Evolutionary conservation across 1,139 yeast species (phyloP).

Genomic region (Blastobotrys aristatus): DNA sequence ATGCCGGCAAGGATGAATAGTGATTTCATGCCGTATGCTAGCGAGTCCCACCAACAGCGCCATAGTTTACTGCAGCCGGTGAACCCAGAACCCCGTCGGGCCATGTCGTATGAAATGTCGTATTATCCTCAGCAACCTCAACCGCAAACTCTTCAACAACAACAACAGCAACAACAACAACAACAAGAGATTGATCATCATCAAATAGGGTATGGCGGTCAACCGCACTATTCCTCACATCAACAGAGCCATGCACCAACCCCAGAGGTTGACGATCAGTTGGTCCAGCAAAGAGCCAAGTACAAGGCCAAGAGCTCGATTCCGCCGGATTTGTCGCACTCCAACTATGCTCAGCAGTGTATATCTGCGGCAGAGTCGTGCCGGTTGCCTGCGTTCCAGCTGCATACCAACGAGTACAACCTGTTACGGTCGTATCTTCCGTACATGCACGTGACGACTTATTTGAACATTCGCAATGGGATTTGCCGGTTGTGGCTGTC

Average conservation of each 20-base stretch:
- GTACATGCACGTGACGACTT: conserved; percentile 39
- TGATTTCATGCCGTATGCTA: conserved; percentile 23
- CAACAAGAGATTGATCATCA: conserved; percentile 16
- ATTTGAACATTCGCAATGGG: conserved; percentile 40
- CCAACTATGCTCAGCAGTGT: conserved; percentile 39
- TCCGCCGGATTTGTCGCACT: conserved; percentile 36
- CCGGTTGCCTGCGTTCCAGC: conserved; percentile 36
- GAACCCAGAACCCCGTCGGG: conserved; percentile 10
- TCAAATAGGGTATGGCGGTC: background rate
- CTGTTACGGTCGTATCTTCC: conserved; percentile 34
- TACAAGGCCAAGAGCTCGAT: conserved; percentile 39
- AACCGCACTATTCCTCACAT: conserved; percentile 12
- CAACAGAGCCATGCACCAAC: conserved; percentile 18
- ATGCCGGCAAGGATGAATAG: background rate
- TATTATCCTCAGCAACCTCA: conserved; percentile 9
- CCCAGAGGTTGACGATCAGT: conserved; percentile 19
- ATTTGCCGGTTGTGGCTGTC: conserved; percentile 42
- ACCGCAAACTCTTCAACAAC: conserved; percentile 21
- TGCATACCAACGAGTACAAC: conserved; percentile 36
- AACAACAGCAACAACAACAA: conserved; percentile 23
- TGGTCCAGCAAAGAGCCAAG: conserved; percentile 25
- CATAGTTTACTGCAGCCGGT: conserved; percentile 17
- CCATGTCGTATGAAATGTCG: conserved; percentile 10
- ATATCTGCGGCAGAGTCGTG: conserved; percentile 41
- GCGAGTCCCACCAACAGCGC: conserved; percentile 27